phyloP scores from a whole-genome alignment of 257 asterid species.

The Solanum corneliomulleri region DNA sequence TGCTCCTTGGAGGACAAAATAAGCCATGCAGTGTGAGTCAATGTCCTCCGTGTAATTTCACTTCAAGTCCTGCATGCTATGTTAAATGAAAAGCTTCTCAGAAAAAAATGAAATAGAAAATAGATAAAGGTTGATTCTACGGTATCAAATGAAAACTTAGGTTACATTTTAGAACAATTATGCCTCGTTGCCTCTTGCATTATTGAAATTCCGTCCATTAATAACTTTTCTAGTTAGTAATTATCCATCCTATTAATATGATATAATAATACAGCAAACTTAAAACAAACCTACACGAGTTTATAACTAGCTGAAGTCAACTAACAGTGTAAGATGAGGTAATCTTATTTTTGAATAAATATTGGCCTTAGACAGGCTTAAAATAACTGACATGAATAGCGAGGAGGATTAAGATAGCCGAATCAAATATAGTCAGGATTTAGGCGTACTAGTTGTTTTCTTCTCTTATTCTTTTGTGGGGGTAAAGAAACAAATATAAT shows the following conservation, averaged over 20 bases:
- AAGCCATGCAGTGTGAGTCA: constrained; percentile 93
- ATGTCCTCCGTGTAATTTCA: constrained; percentile 71
- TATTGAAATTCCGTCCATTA: background rate
- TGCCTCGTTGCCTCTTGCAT: background rate
- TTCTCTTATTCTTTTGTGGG: background rate
- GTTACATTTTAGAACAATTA: background rate
- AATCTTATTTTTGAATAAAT: background rate
- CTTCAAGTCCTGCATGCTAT: constrained; percentile 71
- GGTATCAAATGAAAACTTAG: background rate
- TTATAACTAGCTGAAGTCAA: background rate
- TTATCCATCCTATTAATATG: background rate
- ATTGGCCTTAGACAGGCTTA: background rate
- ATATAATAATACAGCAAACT: background rate
- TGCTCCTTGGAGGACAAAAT: constrained; percentile 52
- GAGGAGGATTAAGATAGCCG: background rate
- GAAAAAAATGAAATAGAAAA: background rate
- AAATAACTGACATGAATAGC: background rate
- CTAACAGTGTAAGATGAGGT: background rate
- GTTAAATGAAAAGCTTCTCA: background rate
- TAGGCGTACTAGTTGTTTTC: too few relatives aligned
- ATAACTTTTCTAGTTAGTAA: background rate
- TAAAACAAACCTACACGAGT: background rate
- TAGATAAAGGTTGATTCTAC: background rate
- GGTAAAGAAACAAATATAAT: background rate
- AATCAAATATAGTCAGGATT: background rate